These are phyloP conservation scores for Populus ilicifolia DNA, from an alignment of 345 rosid genomes.

Conservation along the genomic window DNA sequence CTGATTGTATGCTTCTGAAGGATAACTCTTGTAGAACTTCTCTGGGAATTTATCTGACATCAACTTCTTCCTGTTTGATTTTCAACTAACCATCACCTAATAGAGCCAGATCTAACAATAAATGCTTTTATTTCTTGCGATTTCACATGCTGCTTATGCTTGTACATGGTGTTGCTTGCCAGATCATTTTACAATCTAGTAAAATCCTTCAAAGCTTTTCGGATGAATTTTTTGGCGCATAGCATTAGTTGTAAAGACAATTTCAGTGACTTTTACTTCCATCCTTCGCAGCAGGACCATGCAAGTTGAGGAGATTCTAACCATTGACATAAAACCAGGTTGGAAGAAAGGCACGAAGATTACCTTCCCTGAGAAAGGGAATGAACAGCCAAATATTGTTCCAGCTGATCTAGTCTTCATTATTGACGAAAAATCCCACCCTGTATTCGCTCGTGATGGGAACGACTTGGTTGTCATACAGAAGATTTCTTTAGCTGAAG, in stretches of 20 bases:
- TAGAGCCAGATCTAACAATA: not conserved
- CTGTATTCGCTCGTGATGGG: conserved; percentile 18
- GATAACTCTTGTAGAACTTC: not conserved
- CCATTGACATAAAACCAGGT: conserved; percentile 25
- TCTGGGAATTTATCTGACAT: not conserved
- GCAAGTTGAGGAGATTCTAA: conserved; percentile 19
- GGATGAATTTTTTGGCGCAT: not conserved
- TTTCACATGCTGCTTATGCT: not conserved
- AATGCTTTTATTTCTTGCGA: not conserved
- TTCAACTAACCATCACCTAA: not conserved
- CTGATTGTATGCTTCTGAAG: no score
- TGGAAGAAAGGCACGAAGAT: conserved; percentile 32
- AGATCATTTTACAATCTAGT: not conserved
- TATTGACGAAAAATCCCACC: conserved; percentile 22
- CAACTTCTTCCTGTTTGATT: not conserved
- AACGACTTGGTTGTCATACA: conserved; percentile 18
- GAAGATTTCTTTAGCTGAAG: conserved; percentile 23
- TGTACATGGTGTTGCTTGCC: not conserved
- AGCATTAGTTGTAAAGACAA: not conserved
- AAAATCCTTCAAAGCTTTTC: not conserved
- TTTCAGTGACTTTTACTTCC: not conserved
- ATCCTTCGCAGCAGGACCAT: conserved; percentile 11
- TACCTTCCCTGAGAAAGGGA: conserved; percentile 26
- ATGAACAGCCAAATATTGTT: conserved; percentile 8
- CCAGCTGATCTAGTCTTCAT: conserved; percentile 24